A percentile compares a stretch with the other conserved stretches of the same genome.
Evolutionary conservation across 495 filamentous ascomycete species (phyloP).

Genomic region (Friedmanniomyces simplex): DNA sequence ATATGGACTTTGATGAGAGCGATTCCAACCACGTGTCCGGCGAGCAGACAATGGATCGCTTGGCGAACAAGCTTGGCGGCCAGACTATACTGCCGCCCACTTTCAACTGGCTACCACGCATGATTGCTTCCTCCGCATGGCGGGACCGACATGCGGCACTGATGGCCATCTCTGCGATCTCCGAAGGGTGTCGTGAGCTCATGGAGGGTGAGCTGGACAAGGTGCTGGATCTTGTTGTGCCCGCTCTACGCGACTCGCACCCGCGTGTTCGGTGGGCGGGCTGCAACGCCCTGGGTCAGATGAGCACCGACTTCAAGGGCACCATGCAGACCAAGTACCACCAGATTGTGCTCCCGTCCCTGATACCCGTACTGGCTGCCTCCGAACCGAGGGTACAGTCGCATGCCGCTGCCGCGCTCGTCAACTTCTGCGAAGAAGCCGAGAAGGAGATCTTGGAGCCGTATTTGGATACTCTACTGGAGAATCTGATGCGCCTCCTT

Average conservation of each 20-base stretch:
- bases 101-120: conserved; percentile 90
- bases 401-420: conserved; percentile 90
- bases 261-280: conserved; percentile 95
- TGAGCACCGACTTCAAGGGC: conserved; percentile 98
- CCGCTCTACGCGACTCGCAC: conserved; percentile 82
- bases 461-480: conserved; percentile 80
- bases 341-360: conserved; percentile 68
- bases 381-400: conserved; percentile 90
- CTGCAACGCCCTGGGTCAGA: conserved; percentile 97
- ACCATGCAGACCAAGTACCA: conserved; percentile 98
- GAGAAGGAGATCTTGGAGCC: conserved; percentile 88
- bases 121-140: conserved; percentile 95
- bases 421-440: conserved; percentile 99
- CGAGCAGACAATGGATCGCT: conserved; percentile 96
- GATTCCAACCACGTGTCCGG: conserved; percentile 97
- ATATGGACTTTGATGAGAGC: conserved; percentile 91
- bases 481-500: conserved; percentile 69
- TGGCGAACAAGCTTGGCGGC: conserved; percentile 95
- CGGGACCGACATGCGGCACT: conserved; percentile 92
- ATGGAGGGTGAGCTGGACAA: conserved; percentile 93
- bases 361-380: conserved; percentile 85
- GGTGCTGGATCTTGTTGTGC: conserved; percentile 85
- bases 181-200: conserved; percentile 89
- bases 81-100: conserved; percentile 79
- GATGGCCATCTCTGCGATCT: conserved; percentile 99